Percentiles rank a stretch among this genome's conserved stretches.
Conservation (phyloP, 768 basidiomycete species). For the Podaxis sp. region DNA sequence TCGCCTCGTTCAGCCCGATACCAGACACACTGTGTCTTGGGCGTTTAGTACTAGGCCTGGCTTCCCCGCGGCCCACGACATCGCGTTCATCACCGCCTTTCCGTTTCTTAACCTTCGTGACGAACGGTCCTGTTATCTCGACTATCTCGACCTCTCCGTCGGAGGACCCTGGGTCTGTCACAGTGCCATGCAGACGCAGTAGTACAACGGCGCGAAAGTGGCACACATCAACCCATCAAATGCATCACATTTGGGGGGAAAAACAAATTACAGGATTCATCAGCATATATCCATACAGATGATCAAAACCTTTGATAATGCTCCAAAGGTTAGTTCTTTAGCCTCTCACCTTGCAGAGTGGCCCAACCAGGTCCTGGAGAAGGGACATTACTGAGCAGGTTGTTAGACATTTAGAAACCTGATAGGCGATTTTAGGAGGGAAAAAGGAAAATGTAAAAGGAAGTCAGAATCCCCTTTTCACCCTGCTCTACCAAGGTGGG, state of each 20-base stretch:
- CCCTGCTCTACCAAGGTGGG: not conserved
- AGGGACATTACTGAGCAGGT: not conserved
- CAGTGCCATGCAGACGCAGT: not conserved
- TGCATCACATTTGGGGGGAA: not conserved
- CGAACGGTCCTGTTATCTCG: not conserved
- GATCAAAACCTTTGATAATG: not conserved
- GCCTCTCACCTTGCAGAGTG: slow-evolving; percentile 6
- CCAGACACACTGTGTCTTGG: not conserved
- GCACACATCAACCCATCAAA: not conserved
- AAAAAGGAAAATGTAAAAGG: not conserved
- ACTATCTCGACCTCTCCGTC: not conserved
- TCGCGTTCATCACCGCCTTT: not conserved
- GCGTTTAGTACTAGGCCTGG: not conserved
- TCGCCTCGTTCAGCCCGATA: not conserved
- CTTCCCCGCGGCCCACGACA: not conserved
- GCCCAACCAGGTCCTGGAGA: slow-evolving; percentile 7
- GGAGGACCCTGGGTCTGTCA: not conserved
- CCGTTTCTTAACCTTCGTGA: slow-evolving; percentile 1
- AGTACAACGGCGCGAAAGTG: not conserved
- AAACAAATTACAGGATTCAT: not conserved
- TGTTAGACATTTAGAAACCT: not conserved
- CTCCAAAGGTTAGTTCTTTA: not conserved
- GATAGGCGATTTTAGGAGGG: not conserved
- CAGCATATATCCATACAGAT: not conserved
- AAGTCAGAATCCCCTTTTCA: not conserved